A percentile compares a stretch with the other conserved stretches of the same genome.
phyloP scores from a whole-genome alignment of 73 alveolate species.

The Diophrys sp. region DNA sequence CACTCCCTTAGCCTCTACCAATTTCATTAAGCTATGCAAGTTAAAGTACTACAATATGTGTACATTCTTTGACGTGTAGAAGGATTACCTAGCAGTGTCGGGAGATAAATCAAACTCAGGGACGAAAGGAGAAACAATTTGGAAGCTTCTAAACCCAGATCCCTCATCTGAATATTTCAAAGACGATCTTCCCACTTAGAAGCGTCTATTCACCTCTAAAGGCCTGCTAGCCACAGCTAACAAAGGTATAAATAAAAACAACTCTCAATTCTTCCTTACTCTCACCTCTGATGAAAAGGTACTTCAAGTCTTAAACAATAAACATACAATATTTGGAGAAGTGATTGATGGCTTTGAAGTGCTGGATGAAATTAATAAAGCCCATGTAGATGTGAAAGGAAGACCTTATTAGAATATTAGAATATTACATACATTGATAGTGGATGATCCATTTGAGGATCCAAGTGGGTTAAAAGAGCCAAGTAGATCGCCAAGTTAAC shows the following conservation, averaged over 20 bases:
- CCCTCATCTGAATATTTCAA: slow-evolving; percentile 54
- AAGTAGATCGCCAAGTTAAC: slow-evolving; percentile 83
- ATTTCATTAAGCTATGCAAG: slow-evolving; percentile 95
- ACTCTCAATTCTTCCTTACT: slow-evolving; percentile 93
- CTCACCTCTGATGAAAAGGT: slow-evolving; percentile 68
- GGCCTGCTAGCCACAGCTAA: slow-evolving; percentile 95
- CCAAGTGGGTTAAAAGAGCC: slow-evolving; percentile 79
- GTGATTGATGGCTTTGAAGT: slow-evolving; percentile 92
- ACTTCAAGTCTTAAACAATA: slow-evolving; percentile 75
- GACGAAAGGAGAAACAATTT: slow-evolving; percentile 67
- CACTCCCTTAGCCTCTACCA: slow-evolving; percentile 88
- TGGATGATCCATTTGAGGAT: slow-evolving; percentile 94
- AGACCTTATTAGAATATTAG: slow-evolving; percentile 92
- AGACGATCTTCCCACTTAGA: slow-evolving; percentile 88
- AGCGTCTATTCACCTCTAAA: slow-evolving; percentile 57
- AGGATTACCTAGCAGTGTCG: slow-evolving; percentile 68
- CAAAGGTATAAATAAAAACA: slow-evolving; percentile 90
- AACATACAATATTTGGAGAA: slow-evolving; percentile 97
- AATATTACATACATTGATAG: slow-evolving; percentile 84
- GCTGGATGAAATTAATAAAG: slow-evolving; percentile 78
- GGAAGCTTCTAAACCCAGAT: slow-evolving; percentile 45
- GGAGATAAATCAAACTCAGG: slow-evolving; percentile 88
- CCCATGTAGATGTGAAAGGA: slow-evolving; percentile 77
- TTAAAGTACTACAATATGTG: slow-evolving; percentile 94
- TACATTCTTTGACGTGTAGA: slow-evolving; percentile 80